These are phyloP conservation scores for Telfairia occidentalis DNA, from an alignment of 331 rosid species.

Conservation along the genomic window DNA sequence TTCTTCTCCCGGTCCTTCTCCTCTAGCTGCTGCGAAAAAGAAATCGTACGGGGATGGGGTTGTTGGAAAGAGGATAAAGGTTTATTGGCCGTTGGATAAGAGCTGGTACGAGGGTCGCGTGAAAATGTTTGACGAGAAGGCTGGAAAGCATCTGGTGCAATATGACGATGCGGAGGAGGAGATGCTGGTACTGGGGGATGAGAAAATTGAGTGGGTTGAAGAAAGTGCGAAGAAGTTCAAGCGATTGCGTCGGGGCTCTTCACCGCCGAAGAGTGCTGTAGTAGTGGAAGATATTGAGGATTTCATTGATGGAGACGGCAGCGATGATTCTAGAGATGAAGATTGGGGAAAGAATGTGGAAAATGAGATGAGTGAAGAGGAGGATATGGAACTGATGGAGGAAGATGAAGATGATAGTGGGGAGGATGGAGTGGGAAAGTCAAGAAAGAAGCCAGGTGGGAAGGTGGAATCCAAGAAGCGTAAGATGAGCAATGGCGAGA, in stretches of 20 bases:
- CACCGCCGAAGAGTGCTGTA: not conserved
- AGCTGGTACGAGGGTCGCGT: slow-evolving; percentile 78
- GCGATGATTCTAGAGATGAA: slow-evolving; percentile 62
- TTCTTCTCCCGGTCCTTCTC: slow-evolving; percentile 20
- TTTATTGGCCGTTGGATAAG: slow-evolving; percentile 68
- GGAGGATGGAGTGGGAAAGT: slow-evolving; percentile 15
- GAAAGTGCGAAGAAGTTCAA: slow-evolving; percentile 29
- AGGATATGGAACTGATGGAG: slow-evolving; percentile 38
- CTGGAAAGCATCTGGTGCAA: slow-evolving; percentile 42
- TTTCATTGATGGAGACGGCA: slow-evolving; percentile 14
- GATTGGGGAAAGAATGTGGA: slow-evolving; percentile 70
- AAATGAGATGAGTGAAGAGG: slow-evolving; percentile 33
- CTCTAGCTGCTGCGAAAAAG: slow-evolving; percentile 7
- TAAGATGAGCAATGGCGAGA: slow-evolving; percentile 27
- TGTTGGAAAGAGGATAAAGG: slow-evolving; percentile 61
- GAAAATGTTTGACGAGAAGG: slow-evolving; percentile 31
- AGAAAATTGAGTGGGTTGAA: slow-evolving; percentile 59
- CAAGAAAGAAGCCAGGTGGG: slow-evolving; percentile 24
- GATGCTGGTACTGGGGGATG: slow-evolving; percentile 35
- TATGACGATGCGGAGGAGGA: slow-evolving; percentile 81
- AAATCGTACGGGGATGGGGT: slow-evolving; percentile 27
- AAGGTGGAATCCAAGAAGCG: slow-evolving; percentile 37
- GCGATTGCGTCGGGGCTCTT: slow-evolving; percentile 35
- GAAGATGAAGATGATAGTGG: slow-evolving; percentile 27
- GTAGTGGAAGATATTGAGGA: slow-evolving; percentile 19